phyloP scores from a whole-genome alignment of 495 filamentous ascomycete genomes.

The Astrothelium subdiscretum region DNA sequence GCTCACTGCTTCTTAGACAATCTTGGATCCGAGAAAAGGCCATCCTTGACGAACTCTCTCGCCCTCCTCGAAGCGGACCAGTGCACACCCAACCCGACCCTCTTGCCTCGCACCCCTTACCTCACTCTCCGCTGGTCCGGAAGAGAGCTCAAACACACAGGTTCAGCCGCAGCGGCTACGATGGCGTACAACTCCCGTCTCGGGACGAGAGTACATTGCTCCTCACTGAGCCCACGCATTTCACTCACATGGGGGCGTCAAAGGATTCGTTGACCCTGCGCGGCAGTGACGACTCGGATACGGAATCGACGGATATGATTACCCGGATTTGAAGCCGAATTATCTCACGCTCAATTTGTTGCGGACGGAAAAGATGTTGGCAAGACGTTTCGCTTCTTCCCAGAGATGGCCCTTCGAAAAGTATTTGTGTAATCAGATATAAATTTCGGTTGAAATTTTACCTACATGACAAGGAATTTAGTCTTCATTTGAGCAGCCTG shows the following conservation, averaged over 20 bases:
- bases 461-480: background rate
- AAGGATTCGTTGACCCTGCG: background rate
- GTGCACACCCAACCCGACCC: background rate
- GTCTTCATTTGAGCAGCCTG: background rate
- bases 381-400: background rate
- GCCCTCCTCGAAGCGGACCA: background rate
- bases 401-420: background rate
- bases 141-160: background rate
- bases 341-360: background rate
- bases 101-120: background rate
- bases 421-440: background rate
- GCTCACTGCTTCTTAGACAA: constrained; percentile 12
- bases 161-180: background rate
- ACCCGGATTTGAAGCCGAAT: background rate
- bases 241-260: background rate
- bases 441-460: background rate
- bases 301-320: background rate
- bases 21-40: constrained; percentile 23
- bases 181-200: background rate
- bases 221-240: background rate
- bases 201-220: background rate
- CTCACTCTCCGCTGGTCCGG: background rate
- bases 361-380: background rate
- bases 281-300: background rate
- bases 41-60: constrained; percentile 13